Percentiles rank a stretch among this genome's conserved stretches.
Evolutionary conservation across 2,329 filamentous ascomycete species (phyloP).

Genomic region (Microdochium bolleyi): DNA sequence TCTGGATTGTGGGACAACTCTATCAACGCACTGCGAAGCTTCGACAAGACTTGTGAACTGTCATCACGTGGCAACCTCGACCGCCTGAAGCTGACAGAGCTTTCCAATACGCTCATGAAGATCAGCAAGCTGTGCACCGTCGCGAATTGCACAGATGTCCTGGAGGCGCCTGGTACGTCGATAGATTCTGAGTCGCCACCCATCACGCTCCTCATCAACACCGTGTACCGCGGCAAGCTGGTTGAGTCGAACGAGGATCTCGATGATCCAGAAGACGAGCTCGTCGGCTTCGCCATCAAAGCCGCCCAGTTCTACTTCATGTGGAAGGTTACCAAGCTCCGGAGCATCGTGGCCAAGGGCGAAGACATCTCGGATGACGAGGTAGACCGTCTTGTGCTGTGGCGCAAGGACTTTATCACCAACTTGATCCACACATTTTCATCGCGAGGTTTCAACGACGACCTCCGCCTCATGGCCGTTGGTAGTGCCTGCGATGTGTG

Average conservation of each 20-base stretch:
- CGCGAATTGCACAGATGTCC: constrained; percentile 64
- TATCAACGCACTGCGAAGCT: constrained; percentile 62
- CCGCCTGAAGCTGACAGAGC: constrained; percentile 54
- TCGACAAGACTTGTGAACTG: constrained; percentile 66
- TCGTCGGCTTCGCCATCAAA: constrained; percentile 69
- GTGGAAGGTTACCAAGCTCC: constrained; percentile 71
- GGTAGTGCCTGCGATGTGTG: constrained; percentile 76
- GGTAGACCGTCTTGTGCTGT: constrained; percentile 50
- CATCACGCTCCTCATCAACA: constrained; percentile 63
- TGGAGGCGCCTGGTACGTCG: constrained; percentile 55
- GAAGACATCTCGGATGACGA: constrained; percentile 47
- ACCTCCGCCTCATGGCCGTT: constrained; percentile 67
- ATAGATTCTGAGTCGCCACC: constrained; percentile 40
- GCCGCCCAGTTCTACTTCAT: constrained; percentile 83
- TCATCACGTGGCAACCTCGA: constrained; percentile 61
- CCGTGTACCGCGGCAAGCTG: constrained; percentile 67
- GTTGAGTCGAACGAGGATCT: constrained; percentile 61
- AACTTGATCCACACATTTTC: constrained; percentile 63
- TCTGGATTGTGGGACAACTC: constrained; percentile 80
- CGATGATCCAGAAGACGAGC: constrained; percentile 70
- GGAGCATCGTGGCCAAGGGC: constrained; percentile 45
- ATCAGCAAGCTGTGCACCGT: constrained; percentile 75
- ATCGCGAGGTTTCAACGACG: constrained; percentile 62
- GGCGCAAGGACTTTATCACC: constrained; percentile 49
- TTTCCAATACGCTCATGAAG: constrained; percentile 69